phyloP scores from a whole-genome alignment of 2,329 filamentous ascomycete genomes.

The Verticillium alfalfae region DNA sequence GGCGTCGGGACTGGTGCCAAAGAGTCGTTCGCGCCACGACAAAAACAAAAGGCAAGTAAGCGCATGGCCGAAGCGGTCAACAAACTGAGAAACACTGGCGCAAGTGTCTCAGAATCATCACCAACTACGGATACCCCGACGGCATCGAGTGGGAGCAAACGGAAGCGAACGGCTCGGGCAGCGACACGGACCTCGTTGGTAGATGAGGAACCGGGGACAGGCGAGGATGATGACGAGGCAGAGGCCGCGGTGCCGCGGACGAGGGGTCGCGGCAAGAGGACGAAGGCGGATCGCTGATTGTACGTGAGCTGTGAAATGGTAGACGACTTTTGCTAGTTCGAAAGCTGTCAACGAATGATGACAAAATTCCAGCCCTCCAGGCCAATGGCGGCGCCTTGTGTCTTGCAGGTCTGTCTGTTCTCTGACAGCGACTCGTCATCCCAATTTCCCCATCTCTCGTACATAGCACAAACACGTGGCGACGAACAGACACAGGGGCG shows the following conservation, averaged over 20 bases:
- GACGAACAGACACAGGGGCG: background rate
- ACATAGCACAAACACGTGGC: background rate
- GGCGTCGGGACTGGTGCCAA: slow-evolving; percentile 61
- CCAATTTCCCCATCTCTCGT: background rate
- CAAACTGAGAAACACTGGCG: slow-evolving; percentile 51
- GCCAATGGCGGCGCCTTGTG: background rate
- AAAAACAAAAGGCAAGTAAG: slow-evolving; percentile 61
- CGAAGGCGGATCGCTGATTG: slow-evolving; percentile 5
- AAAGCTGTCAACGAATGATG: background rate
- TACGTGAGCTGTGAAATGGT: background rate
- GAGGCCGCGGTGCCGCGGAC: background rate
- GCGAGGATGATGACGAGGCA: background rate
- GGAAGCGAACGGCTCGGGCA: slow-evolving; percentile 5
- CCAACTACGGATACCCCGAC: background rate
- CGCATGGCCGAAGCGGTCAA: slow-evolving; percentile 72
- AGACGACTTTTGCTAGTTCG: background rate
- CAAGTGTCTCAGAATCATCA: background rate
- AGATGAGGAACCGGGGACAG: slow-evolving; percentile 1
- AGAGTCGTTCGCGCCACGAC: slow-evolving; percentile 65
- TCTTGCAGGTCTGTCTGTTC: background rate
- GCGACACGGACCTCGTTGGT: background rate
- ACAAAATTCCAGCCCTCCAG: background rate
- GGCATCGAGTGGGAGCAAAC: slow-evolving; percentile 3
- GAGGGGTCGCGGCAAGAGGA: slow-evolving; percentile 7
- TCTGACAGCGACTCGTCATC: background rate